Evolutionary conservation across 345 rosid species (phyloP).

Genomic region (Salix suchowensis): DNA sequence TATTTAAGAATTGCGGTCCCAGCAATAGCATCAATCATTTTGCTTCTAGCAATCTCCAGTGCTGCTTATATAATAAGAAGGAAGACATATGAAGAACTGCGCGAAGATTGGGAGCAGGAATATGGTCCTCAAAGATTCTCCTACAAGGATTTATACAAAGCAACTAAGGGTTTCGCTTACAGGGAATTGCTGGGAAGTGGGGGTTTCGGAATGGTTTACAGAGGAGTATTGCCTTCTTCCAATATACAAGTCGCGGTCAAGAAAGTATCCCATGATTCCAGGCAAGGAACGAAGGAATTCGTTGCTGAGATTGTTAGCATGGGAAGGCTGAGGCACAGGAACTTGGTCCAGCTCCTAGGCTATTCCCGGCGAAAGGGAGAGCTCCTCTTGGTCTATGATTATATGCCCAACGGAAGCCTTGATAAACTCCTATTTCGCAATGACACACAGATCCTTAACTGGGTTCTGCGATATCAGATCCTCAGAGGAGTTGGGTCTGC

Average conservation of each 20-base stretch:
- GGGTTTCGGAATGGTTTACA: constrained; percentile 7
- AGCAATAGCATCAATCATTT: not conserved
- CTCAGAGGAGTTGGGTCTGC: not conserved
- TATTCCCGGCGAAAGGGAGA: not conserved
- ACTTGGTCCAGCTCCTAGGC: not conserved
- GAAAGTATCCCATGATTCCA: not conserved
- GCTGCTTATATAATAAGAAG: not conserved
- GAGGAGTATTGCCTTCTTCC: not conserved
- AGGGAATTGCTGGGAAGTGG: not conserved
- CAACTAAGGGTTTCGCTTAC: not conserved
- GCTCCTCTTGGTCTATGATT: constrained; percentile 3
- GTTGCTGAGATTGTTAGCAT: constrained; percentile 4
- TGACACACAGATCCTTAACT: not conserved
- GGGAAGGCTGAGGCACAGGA: constrained; percentile 6
- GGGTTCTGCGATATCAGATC: not conserved
- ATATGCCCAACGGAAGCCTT: constrained; percentile 4
- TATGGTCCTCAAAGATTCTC: constrained; percentile 13
- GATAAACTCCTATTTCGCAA: not conserved
- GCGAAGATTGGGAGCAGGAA: constrained; percentile 2
- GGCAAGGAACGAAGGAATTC: constrained; percentile 1
- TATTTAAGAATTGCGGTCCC: not conserved
- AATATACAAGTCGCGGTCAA: not conserved
- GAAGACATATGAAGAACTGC: constrained; percentile 3
- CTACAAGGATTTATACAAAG: constrained; percentile 9
- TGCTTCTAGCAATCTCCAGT: not conserved